Evolutionary conservation across 208 protist species (phyloP).

Genomic region (Kentomonas sorsogonicus): DNA sequence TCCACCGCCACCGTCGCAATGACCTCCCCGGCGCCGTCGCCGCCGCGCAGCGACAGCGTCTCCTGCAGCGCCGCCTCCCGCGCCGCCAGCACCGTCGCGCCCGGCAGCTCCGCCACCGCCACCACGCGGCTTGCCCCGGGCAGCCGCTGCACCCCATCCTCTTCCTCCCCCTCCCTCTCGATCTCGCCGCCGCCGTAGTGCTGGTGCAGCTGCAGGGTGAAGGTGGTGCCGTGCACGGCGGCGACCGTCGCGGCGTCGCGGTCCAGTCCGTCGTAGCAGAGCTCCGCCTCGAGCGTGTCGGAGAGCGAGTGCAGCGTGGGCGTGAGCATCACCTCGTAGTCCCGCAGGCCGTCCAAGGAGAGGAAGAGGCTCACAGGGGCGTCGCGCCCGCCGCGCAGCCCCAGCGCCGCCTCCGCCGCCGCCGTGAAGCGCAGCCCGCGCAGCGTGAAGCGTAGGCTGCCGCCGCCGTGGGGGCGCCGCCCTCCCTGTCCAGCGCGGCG

Average conservation of each 20-base stretch:
- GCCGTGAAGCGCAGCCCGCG: conserved; percentile 47
- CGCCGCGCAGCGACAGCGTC: conserved; percentile 32
- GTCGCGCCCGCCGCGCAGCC: conserved; percentile 29
- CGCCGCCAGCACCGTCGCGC: conserved; percentile 40
- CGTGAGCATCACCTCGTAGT: conserved; percentile 78
- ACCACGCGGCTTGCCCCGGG: conserved; percentile 33
- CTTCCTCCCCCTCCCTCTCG: neutral
- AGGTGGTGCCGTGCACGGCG: conserved; percentile 45
- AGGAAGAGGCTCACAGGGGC: conserved; percentile 56
- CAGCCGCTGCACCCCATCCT: neutral
- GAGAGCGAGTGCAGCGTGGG: conserved; percentile 50
- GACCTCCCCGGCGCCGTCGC: conserved; percentile 36
- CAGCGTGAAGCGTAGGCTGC: conserved; percentile 55
- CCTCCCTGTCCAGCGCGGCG: conserved; percentile 9
- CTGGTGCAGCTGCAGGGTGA: conserved; percentile 72
- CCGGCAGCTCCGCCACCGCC: conserved; percentile 72
- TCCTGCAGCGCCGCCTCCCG: conserved; percentile 45
- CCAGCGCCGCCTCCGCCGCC: conserved; percentile 26
- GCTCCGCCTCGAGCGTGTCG: conserved; percentile 60
- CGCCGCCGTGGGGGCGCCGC: conserved; percentile 1
- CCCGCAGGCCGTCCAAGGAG: conserved; percentile 60
- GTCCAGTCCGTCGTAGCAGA: conserved; percentile 60
- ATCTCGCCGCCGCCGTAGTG: conserved; percentile 9
- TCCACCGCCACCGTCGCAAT: conserved; percentile 45
- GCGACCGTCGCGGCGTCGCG: conserved; percentile 49